These are phyloP conservation scores for Plasmodium vinckei DNA, from an alignment of 169 alveolate species.

Conservation along the genomic window DNA sequence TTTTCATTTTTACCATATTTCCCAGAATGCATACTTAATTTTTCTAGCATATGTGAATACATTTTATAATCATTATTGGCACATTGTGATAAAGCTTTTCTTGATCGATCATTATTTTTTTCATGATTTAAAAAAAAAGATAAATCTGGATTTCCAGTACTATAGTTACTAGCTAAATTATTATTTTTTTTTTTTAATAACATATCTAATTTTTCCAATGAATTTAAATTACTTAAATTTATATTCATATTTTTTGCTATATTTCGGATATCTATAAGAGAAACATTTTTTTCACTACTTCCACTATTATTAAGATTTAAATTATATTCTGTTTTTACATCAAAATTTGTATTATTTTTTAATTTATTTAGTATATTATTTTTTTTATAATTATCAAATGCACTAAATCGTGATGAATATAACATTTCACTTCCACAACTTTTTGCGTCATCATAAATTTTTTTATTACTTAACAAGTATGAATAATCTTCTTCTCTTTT, in stretches of 20 bases:
- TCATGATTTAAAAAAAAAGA: not conserved
- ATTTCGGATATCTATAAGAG: not conserved
- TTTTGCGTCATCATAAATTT: slow-evolving; percentile 15
- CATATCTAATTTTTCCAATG: slow-evolving; percentile 46
- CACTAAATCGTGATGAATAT: not conserved
- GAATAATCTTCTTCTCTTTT: slow-evolving; percentile 42
- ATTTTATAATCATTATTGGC: slow-evolving; percentile 25
- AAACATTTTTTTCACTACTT: not conserved
- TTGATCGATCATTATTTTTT: not conserved
- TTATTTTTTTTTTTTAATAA: slow-evolving; percentile 33
- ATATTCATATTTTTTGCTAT: not conserved
- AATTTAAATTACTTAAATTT: slow-evolving; percentile 10
- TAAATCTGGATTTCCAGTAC: slow-evolving; percentile 5
- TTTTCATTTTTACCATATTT: slow-evolving; percentile 11
- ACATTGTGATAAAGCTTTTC: slow-evolving; percentile 20
- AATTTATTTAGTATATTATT: not conserved
- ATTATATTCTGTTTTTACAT: slow-evolving; percentile 7
- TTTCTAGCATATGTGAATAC: slow-evolving; percentile 35
- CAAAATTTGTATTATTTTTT: slow-evolving; percentile 24
- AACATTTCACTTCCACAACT: not conserved
- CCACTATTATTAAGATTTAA: not conserved
- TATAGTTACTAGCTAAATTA: not conserved
- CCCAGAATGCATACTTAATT: too few species aligned
- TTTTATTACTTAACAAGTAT: slow-evolving; percentile 21
- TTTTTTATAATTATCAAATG: not conserved